phyloP scores from a whole-genome alignment of 108 stramenopile genomes.

The Nitzschia putrida region DNA sequence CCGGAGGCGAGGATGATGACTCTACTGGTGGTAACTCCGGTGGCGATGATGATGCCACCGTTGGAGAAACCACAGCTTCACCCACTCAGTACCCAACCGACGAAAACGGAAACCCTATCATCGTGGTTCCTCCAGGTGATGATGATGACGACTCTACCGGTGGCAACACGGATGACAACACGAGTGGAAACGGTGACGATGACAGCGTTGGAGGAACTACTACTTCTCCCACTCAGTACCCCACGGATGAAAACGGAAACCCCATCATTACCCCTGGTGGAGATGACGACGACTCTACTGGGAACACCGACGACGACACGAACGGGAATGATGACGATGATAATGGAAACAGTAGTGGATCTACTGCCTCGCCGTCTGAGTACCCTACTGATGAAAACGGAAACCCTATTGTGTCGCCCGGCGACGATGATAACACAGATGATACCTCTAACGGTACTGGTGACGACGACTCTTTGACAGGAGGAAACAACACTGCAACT shows the following conservation, averaged over 20 bases:
- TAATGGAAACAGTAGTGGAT: neutral
- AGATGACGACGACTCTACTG: neutral
- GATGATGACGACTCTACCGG: neutral
- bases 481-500: neutral
- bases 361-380: neutral
- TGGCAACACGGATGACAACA: neutral
- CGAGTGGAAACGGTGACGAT: neutral
- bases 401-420: neutral
- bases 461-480: neutral
- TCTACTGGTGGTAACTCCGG: neutral
- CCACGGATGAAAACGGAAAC: neutral
- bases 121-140: neutral
- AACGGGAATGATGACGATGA: constrained; percentile 1
- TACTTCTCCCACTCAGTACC: neutral
- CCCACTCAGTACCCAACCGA: neutral
- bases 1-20: neutral
- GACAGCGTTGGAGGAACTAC: neutral
- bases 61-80: neutral
- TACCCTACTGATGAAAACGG: neutral
- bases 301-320: neutral
- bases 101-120: neutral
- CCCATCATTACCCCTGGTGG: neutral
- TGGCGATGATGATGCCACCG: neutral
- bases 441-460: neutral
- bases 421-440: neutral